Base-by-base conservation (phyloP, 352 stramenopile species). In the Stramenopiles sp. region DNA sequence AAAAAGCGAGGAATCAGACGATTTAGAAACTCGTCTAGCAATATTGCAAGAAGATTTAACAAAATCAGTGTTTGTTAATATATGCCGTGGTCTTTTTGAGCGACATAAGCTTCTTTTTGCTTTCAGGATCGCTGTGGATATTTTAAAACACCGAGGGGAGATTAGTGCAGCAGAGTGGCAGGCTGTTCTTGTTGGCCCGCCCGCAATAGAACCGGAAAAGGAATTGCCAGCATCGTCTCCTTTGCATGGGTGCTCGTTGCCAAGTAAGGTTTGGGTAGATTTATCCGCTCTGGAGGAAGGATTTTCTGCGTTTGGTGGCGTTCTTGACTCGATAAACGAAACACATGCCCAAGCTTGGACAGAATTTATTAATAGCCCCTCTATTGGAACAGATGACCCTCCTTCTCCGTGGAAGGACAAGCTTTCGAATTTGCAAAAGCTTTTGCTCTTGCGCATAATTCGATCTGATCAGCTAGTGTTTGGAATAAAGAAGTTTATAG, bases 101-200 rank as follows among this genome's bases (percentile, higher is more conserved):
- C 92, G 92, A 71, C 88, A 97, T 81, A 97, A 97, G 79, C 85
- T 97, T 53, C 83, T 96, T 25, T 97, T 93, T 79, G 87, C 90
- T 4, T 93, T 96, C 77, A 92, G 94, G 81, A 94, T 97, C 43
- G 88, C 85, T 0, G 81, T 87, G 25, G 90, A 87, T 34, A 94
- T 96, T 74, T 68, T 91, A 1, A 77, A 92, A 0, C 87, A 94
- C 73, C 80, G 80, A 25, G 85, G 84, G 34, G 79, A 80, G 0
- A 92, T 94, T 74, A 84, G 81, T 0, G 69, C 80, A 0, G 78
- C 36, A 1, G 89, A 95, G 76, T 96, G 90, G 90, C 84, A 82
- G 25, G 91, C 89, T 76, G 94, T 95, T 73, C 74, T 95, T 0
- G 83, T 96, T 0, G 90, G 90, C 0, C 83, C 91, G n/a, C 78